Evolutionary conservation across 2,329 filamentous ascomycete genomes (phyloP).

Genomic region (Didymosphaeria variabile): DNA sequence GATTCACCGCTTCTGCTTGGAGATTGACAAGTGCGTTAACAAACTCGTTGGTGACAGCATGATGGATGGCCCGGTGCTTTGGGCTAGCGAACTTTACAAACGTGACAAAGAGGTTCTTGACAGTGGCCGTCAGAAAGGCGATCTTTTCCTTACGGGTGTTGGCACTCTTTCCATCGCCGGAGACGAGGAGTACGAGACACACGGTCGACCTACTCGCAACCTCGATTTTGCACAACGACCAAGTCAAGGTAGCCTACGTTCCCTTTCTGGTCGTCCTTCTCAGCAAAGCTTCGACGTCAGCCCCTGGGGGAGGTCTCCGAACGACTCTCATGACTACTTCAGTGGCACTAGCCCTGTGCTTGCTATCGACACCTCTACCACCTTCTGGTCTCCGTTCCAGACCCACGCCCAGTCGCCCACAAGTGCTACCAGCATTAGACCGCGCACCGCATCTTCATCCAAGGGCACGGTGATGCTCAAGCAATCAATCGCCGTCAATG

Average conservation of each 20-base stretch:
- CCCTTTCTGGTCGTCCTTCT: constrained; percentile 70
- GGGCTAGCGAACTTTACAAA: constrained; percentile 89
- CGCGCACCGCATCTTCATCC: constrained; percentile 72
- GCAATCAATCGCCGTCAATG: constrained; percentile 62
- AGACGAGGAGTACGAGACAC: constrained; percentile 56
- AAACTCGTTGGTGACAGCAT: constrained; percentile 87
- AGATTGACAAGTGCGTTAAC: constrained; percentile 85
- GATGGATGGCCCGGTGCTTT: constrained; percentile 84
- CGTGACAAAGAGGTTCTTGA: constrained; percentile 74
- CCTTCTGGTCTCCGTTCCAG: constrained; percentile 91
- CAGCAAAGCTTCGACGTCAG: constrained; percentile 76
- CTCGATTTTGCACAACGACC: constrained; percentile 60
- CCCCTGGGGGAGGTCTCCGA: constrained; percentile 70
- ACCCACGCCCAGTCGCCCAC: constrained; percentile 71
- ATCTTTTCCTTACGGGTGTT: constrained; percentile 57
- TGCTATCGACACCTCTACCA: constrained; percentile 77
- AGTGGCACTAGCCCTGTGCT: constrained; percentile 72
- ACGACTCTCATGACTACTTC: constrained; percentile 77
- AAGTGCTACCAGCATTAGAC: constrained; percentile 68
- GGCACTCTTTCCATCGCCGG: constrained; percentile 59
- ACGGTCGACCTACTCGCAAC: constrained; percentile 49
- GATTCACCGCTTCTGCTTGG: constrained; percentile 91
- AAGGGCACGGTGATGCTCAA: constrained; percentile 72
- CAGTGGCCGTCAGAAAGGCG: constrained; percentile 59
- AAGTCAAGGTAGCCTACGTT: constrained; percentile 66